These are phyloP conservation scores for Fraxinus dipetala DNA, from an alignment of 305 asterid genomes.

Conservation along the genomic window DNA sequence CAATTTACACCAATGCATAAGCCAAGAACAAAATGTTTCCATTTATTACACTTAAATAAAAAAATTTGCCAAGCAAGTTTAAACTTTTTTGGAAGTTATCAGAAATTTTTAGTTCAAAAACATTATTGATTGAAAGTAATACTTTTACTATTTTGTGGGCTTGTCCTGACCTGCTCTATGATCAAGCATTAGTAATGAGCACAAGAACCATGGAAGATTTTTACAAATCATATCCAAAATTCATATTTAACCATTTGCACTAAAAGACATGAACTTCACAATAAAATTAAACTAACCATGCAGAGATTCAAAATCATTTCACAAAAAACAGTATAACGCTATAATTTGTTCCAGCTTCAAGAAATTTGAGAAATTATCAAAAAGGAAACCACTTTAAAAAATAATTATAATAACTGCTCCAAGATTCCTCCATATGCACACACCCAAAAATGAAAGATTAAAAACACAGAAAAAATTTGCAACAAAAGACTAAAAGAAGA, in stretches of 20 bases:
- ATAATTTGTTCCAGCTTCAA: too few relatives aligned
- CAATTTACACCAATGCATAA: neutral
- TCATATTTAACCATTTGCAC: neutral
- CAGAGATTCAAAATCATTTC: conserved; percentile 3
- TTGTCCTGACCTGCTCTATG: neutral
- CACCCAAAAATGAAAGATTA: neutral
- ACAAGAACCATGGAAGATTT: neutral
- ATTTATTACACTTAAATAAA: neutral
- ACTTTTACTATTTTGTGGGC: neutral
- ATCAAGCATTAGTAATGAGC: neutral
- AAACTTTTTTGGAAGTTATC: too few relatives aligned
- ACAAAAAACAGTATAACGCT: neutral
- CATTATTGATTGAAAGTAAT: neutral
- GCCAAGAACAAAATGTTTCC: neutral
- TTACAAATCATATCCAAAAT: neutral
- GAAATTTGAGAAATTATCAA: neutral
- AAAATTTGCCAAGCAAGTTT: neutral
- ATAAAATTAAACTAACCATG: neutral
- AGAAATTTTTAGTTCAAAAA: too few relatives aligned
- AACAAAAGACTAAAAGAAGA: neutral
- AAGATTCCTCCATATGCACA: neutral
- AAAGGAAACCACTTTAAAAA: neutral
- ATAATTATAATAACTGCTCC: neutral
- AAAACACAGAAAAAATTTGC: neutral
- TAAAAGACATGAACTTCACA: neutral